Conservation (phyloP, 768 basidiomycete genomes). For the Calocybe indica region DNA sequence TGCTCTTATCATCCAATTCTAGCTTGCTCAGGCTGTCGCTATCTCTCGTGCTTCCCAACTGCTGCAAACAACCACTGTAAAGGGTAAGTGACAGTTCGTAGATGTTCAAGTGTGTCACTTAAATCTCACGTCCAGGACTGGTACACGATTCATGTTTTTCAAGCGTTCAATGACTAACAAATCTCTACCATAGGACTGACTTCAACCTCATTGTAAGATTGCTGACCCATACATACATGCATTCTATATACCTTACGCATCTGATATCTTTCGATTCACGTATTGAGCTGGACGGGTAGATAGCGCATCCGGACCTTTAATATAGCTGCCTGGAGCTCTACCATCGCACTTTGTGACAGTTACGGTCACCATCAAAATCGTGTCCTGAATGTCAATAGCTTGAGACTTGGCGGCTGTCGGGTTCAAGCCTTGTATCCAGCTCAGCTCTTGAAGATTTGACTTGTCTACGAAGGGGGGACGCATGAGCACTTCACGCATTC, state of each 20-base stretch:
- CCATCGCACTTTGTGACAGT: no score
- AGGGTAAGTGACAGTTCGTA: slow-evolving; percentile 30
- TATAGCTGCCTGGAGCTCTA: no score
- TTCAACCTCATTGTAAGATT: no score
- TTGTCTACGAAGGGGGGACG: slow-evolving; percentile 15
- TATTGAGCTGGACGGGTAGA: no score
- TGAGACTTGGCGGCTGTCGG: neutral
- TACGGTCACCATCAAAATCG: no score
- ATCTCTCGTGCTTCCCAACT: slow-evolving; percentile 86
- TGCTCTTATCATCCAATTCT: slow-evolving; percentile 2
- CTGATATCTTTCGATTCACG: no score
- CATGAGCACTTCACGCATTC: slow-evolving; percentile 4
- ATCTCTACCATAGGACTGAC: neutral
- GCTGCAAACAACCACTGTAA: slow-evolving; percentile 62
- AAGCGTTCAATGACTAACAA: neutral
- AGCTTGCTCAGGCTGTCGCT: slow-evolving; percentile 88
- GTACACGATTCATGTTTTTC: slow-evolving; percentile 10
- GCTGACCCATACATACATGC: no score
- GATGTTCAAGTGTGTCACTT: neutral
- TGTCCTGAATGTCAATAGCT: no score
- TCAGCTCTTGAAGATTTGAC: slow-evolving; percentile 7
- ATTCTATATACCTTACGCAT: no score
- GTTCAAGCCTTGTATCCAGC: slow-evolving; percentile 5
- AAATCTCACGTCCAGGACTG: slow-evolving; percentile 10
- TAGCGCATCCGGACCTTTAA: no score